phyloP scores from a whole-genome alignment of 2,329 filamentous ascomycete genomes.

The Claviceps pusilla region DNA sequence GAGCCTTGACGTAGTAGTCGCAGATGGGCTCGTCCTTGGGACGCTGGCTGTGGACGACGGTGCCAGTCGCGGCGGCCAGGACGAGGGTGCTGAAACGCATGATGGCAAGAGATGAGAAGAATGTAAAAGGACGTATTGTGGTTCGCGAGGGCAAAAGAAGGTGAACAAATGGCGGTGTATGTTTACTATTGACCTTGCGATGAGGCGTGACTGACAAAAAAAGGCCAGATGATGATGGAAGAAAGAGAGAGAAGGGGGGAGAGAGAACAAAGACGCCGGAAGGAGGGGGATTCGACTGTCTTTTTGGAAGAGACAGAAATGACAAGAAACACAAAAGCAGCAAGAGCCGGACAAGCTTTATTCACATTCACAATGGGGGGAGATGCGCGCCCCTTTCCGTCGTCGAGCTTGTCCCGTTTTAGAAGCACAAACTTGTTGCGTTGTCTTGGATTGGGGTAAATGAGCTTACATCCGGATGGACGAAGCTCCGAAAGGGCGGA shows the following conservation, averaged over 20 bases:
- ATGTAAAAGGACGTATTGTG: too few species aligned
- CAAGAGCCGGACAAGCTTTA: not conserved
- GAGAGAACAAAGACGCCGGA: too few species aligned
- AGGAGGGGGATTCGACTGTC: too few species aligned
- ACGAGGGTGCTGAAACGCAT: slow-evolving; percentile 13
- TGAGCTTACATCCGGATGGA: not conserved
- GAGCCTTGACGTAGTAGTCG: slow-evolving; percentile 48
- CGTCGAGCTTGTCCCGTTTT: not conserved
- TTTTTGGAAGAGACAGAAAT: too few species aligned
- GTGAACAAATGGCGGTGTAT: too few species aligned
- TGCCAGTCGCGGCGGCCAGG: slow-evolving; percentile 10
- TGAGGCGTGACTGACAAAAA: too few species aligned
- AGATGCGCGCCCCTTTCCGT: not conserved
- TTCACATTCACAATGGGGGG: not conserved
- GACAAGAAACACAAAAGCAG: not conserved
- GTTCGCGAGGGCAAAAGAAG: too few species aligned
- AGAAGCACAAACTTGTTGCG: not conserved
- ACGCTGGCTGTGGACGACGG: slow-evolving; percentile 25
- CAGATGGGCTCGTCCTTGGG: slow-evolving; percentile 38
- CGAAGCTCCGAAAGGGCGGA: not conserved
- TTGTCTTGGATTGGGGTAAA: slow-evolving; percentile 1
- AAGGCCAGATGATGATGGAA: too few species aligned
- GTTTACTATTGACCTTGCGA: too few species aligned
- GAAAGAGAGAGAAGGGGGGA: too few species aligned
- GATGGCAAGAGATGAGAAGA: slow-evolving; percentile 1